Evolutionary conservation across 1,284 basidiomycete genomes (phyloP).

Genomic region (Ganoderma boninense): DNA sequence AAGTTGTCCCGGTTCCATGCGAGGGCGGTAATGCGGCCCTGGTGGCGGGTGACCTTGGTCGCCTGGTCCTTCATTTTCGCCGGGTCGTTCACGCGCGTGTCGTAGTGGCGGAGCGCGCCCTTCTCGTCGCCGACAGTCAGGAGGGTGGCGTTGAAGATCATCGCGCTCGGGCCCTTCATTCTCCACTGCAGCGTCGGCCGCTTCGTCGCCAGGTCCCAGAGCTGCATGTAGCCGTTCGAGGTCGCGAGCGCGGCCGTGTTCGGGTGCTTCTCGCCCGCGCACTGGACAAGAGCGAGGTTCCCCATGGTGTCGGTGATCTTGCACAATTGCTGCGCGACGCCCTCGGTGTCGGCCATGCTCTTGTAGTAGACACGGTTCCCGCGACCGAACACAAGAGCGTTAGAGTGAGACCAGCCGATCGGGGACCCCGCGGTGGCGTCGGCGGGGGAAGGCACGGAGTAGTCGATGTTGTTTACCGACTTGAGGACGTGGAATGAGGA

Average conservation of each 20-base stretch:
- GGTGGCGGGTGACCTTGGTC: slow-evolving; percentile 59
- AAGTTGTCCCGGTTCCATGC: slow-evolving; percentile 59
- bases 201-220: slow-evolving; percentile 60
- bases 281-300: slow-evolving; percentile 52
- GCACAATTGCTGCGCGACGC: slow-evolving; percentile 60
- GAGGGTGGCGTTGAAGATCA: slow-evolving; percentile 57
- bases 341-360: slow-evolving; percentile 51
- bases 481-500: slow-evolving; percentile 28
- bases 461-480: slow-evolving; percentile 31
- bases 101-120: slow-evolving; percentile 61
- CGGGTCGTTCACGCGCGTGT: slow-evolving; percentile 53
- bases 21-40: slow-evolving; percentile 54
- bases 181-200: slow-evolving; percentile 53
- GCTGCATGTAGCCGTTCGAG: slow-evolving; percentile 54
- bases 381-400: slow-evolving; percentile 57
- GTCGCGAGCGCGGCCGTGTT: slow-evolving; percentile 57
- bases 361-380: slow-evolving; percentile 62
- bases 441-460: slow-evolving; percentile 22
- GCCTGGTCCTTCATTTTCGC: slow-evolving; percentile 61
- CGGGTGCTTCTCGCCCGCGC: slow-evolving; percentile 48
- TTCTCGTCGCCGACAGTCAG: slow-evolving; percentile 57
- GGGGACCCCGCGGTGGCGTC: slow-evolving; percentile 38
- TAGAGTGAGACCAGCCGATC: slow-evolving; percentile 52
- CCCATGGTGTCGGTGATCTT: slow-evolving; percentile 57
- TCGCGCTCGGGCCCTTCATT: slow-evolving; percentile 53